phyloP scores from a whole-genome alignment of 1,284 basidiomycete genomes.

The Ustilago esculenta region DNA sequence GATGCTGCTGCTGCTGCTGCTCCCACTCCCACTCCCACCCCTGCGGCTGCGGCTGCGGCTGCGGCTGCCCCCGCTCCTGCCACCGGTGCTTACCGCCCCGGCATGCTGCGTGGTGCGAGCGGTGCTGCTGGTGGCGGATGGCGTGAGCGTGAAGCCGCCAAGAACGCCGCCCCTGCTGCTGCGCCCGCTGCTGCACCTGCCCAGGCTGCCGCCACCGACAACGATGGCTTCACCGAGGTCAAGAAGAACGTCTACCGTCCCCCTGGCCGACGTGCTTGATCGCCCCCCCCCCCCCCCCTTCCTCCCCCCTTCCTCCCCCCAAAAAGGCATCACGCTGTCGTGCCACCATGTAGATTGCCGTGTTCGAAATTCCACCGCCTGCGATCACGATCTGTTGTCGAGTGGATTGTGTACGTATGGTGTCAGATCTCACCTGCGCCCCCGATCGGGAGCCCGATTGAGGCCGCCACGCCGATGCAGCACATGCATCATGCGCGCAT shows the following conservation, averaged over 20 bases:
- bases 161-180: conserved; percentile 28
- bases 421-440: too few relatives aligned
- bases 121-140: conserved; percentile 20
- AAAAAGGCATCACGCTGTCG: too few relatives aligned
- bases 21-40: conserved; percentile 18
- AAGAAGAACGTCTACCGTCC: conserved; percentile 45
- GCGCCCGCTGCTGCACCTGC: conserved; percentile 18
- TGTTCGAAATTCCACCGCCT: not conserved
- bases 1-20: conserved; percentile 16
- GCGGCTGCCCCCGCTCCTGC: conserved; percentile 20
- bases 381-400: too few relatives aligned
- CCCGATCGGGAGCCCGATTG: too few relatives aligned
- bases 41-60: conserved; percentile 16
- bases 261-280: conserved; percentile 37
- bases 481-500: too few relatives aligned
- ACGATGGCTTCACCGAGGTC: conserved; percentile 55
- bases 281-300: not conserved
- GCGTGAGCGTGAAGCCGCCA: conserved; percentile 47
- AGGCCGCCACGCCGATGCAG: too few relatives aligned
- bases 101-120: conserved; percentile 35
- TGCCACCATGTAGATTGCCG: not conserved
- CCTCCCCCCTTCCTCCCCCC: not conserved
- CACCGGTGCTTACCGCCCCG: conserved; percentile 35
- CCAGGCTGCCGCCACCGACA: conserved; percentile 21
- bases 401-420: too few relatives aligned